Conservation (phyloP, 495 filamentous ascomycete species). For the Lasiosphaeria hispida region DNA sequence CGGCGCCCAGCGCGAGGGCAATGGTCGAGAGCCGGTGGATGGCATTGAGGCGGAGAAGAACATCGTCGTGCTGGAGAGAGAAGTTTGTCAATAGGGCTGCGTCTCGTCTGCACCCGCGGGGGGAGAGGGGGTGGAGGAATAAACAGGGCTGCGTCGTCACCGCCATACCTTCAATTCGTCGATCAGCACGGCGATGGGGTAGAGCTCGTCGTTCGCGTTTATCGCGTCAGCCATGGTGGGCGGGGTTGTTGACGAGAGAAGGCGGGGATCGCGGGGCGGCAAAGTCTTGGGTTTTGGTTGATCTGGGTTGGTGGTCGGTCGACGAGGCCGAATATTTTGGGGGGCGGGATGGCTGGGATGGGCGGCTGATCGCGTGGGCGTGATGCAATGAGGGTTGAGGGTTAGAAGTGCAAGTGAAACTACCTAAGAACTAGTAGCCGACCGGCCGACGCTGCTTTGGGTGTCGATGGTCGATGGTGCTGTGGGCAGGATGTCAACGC, state of each 20-base stretch:
- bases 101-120: background rate
- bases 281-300: constrained; percentile 9
- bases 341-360: constrained; percentile 13
- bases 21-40: constrained; percentile 98
- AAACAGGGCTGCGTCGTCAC: constrained; percentile 16
- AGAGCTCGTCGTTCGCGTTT: constrained; percentile 85
- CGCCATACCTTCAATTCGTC: constrained; percentile 92
- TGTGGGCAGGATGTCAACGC: background rate
- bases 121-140: background rate
- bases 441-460: constrained; percentile 4
- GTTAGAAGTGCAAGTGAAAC: background rate
- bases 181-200: constrained; percentile 98
- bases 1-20: constrained; percentile 89
- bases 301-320: constrained; percentile 10
- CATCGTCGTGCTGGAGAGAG: constrained; percentile 82
- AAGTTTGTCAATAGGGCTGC: constrained; percentile 22
- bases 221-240: constrained; percentile 55
- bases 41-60: constrained; percentile 93
- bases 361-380: constrained; percentile 33
- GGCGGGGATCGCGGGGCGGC: constrained; percentile 13
- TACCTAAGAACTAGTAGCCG: background rate
- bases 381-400: constrained; percentile 32
- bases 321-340: constrained; percentile 21
- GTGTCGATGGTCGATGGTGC: background rate
- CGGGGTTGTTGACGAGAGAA: constrained; percentile 18